Evolutionary conservation across 2,329 filamentous ascomycete species (phyloP), one percentile per base, ranked within the genome.

Genomic region (Plectosphaerella plurivora): DNA sequence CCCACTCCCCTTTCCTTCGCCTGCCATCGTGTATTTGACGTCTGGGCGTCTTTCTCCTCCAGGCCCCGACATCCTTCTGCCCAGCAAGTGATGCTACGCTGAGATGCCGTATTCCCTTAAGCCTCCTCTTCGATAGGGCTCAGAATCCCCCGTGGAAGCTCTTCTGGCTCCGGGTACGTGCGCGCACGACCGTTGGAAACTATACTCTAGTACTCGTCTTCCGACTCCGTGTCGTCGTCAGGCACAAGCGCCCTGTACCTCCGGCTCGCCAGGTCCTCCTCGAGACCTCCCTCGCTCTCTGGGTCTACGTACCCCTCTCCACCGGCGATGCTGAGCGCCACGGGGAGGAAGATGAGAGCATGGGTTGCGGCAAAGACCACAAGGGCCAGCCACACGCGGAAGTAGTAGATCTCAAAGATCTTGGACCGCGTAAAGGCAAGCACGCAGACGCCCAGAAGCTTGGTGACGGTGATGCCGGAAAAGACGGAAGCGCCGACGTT

Each of bases 371-470:
- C 95, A 68, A 96, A 93, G 10, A 95, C 68, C 11, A 99, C 92
- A 51, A 99, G 81, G 7, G 92, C 88, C 16, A 97, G 75, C 94
- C 94, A 99, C 44, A 99, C 89, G 44, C 94, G 83, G 79, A 99
- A 99, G 72, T 99, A 99, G 73, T 99, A 99, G 53, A 99, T 91
- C 74, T 99, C 95, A 63, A 99, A 99, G 65, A 99, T 99, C 82
- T 97, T 99, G 69, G 90, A 96, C 49, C 89, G 78, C 8, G 94
- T 99, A 64, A 97, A 99, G 0, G 94, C 94, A 18, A 99, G 76
- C 36, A 99, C 94, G 45, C 81, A 87, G 1, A 99, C 93, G 4
- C 94, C 94, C 2, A 99, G 76, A 1, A 99, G 79, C 71, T 99
- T 99, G 2, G 94, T 99, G 50, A 99, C 78, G 0, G 93, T 97